These are phyloP conservation scores for Sparassis latifolia DNA, from an alignment of 1,284 basidiomycete species.

Conservation along the genomic window DNA sequence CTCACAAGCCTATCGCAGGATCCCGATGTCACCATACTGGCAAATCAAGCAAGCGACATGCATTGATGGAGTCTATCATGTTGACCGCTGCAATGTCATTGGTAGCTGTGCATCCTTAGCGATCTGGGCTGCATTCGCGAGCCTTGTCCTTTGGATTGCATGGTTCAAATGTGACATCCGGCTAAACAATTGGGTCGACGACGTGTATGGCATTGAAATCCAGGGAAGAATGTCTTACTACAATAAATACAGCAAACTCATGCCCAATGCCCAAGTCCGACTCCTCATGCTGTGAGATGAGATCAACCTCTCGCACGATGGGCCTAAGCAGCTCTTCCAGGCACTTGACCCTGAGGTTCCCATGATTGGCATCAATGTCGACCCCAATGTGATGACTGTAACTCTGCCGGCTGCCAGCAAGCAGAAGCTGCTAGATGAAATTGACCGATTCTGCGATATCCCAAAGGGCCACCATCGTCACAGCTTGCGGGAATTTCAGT, in stretches of 20 bases:
- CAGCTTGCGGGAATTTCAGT: conserved; percentile 24
- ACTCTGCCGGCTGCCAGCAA: conserved; percentile 15
- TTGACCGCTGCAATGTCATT: conserved; percentile 30
- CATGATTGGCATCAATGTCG: conserved; percentile 32
- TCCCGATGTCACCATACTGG: conserved; percentile 35
- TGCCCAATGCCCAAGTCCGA: conserved; percentile 26
- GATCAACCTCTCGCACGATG: conserved; percentile 32
- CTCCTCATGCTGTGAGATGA: conserved; percentile 34
- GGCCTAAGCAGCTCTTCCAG: conserved; percentile 32
- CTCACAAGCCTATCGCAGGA: conserved; percentile 26
- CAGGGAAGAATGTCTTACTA: conserved; percentile 19
- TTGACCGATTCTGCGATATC: conserved; percentile 1
- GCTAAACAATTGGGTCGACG: conserved; percentile 30
- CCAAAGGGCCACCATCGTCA: conserved; percentile 5
- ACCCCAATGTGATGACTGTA: conserved; percentile 24
- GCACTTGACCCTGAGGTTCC: conserved; percentile 21
- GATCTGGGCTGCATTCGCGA: too few species aligned
- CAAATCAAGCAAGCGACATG: conserved; percentile 36
- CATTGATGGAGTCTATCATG: conserved; percentile 13
- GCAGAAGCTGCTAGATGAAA: neutral
- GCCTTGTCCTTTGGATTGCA: conserved; percentile 31
- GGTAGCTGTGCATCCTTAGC: conserved; percentile 22
- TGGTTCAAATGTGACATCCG: conserved; percentile 13
- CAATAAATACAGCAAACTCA: conserved; percentile 19
- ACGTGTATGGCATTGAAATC: conserved; percentile 26